These are phyloP conservation scores for Schizothecium vesticola DNA, from an alignment of 495 filamentous ascomycete species.

Conservation along the genomic window DNA sequence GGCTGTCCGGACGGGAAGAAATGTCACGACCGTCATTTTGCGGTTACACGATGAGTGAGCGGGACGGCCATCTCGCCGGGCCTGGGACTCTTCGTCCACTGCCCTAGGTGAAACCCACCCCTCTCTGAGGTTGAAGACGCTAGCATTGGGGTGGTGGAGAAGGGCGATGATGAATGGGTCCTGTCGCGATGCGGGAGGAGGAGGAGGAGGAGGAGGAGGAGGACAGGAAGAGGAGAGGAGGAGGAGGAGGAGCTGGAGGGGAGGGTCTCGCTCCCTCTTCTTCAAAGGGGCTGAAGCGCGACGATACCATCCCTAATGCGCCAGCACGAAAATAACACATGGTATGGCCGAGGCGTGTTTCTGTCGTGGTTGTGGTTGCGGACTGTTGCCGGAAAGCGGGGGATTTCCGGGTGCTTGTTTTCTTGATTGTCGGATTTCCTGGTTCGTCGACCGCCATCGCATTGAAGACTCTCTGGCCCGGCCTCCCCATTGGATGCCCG, in stretches of 20 bases:
- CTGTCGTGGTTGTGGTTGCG: neutral
- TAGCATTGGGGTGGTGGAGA: neutral
- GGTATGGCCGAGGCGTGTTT: neutral
- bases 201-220: neutral
- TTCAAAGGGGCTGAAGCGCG: neutral
- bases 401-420: neutral
- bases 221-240: neutral
- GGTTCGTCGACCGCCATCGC: neutral
- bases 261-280: no score
- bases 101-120: neutral
- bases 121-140: neutral
- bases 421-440: constrained; percentile 1
- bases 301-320: neutral
- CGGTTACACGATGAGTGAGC: neutral
- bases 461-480: constrained; percentile 5
- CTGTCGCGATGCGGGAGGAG: neutral
- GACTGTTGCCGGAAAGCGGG: neutral
- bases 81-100: neutral
- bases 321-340: neutral
- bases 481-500: neutral
- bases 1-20: neutral
- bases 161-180: neutral
- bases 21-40: neutral
- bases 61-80: no score
- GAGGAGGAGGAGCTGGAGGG: neutral